phyloP scores from a whole-genome alignment of 2,329 filamentous ascomycete genomes.

The Penicillium glabrum region DNA sequence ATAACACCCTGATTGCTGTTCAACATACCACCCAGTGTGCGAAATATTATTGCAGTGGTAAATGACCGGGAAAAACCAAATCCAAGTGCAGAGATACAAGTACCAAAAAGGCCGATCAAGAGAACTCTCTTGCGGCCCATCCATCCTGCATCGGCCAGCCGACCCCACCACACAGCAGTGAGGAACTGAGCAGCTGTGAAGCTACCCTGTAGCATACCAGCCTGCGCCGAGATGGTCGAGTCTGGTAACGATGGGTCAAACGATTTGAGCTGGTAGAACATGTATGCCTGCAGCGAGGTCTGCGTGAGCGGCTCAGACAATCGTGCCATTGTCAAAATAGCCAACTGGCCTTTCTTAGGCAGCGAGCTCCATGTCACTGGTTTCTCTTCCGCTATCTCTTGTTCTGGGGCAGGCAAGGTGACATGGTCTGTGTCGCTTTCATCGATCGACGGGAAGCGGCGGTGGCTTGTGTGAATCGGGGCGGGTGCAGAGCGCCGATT shows the following conservation, averaged over 20 bases:
- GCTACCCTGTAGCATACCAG: conserved; percentile 72
- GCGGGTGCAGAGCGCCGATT: conserved; percentile 5
- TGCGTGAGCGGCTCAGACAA: conserved; percentile 81
- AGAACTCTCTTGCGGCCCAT: conserved; percentile 76
- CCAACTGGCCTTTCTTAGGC: conserved; percentile 73
- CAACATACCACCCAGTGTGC: conserved; percentile 64
- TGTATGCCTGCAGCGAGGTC: conserved; percentile 73
- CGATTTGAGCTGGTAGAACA: conserved; percentile 86
- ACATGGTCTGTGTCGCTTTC: conserved; percentile 16
- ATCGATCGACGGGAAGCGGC: conserved; percentile 17
- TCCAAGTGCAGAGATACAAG: conserved; percentile 63
- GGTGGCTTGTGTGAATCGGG: conserved; percentile 12
- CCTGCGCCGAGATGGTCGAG: conserved; percentile 70
- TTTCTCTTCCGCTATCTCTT: conserved; percentile 31
- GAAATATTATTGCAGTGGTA: conserved; percentile 61
- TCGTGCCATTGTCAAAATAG: conserved; percentile 74
- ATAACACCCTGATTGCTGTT: conserved; percentile 76
- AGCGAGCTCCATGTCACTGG: conserved; percentile 69
- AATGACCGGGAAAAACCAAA: conserved; percentile 70
- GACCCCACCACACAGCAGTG: conserved; percentile 80
- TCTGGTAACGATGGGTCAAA: conserved; percentile 63
- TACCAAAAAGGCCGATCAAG: conserved; percentile 73
- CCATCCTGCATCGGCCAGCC: conserved; percentile 63
- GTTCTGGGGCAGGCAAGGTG: conserved; percentile 7
- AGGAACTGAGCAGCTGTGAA: conserved; percentile 82